Base-by-base conservation (phyloP, 768 basidiomycete genomes). In the Auricularia auricula-judae region DNA sequence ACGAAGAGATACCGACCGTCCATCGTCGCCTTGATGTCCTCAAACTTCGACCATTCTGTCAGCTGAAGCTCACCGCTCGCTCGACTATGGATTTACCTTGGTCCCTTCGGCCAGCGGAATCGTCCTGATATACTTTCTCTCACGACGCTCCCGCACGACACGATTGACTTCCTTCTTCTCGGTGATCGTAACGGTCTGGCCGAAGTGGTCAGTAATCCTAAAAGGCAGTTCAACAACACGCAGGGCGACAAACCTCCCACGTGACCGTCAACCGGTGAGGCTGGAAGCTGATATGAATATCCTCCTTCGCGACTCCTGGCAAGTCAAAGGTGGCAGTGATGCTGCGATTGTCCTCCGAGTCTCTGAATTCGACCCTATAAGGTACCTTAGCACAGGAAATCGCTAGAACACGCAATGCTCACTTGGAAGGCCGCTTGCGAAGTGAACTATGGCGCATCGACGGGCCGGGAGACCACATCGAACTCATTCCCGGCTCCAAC, bases 101-200 rank as follows among this genome's bases (percentile, higher is more conserved):
- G 89, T 88, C 56, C 86, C 88, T 65, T 89, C 86, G 12, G 89
- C 86, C 16, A 91, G 74, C 10, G 88, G 87, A 44, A 89, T 79
- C 33, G 84, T 86, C 66, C 88, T 80, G 66, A 84, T 84, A 68
- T 82, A 84, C 68, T 82, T 82, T 70, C 80, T 84, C 72, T 87
- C 83, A 62, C 83, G 77, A 63, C 83, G 76, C 68, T 90, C 88
- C 64, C 86, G 78, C 36, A 87, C 77, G n/a, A 84, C 70, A 12
- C 80, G 77, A 23, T 81, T 85, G 23, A 80, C 79, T 66, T 89
- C 86, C 67, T 82, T 80, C 75, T 79, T 81, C 71, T 89, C 88
- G 12, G 78, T 76, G 61, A 84, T 77, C 68, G 82, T 84, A 64
- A 82, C 77, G 10, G 78, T 81, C 65, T 42, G 39, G 7, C 12